These are phyloP conservation scores for Ascoidea tarda DNA, from an alignment of 805 yeast species.

Conservation along the genomic window DNA sequence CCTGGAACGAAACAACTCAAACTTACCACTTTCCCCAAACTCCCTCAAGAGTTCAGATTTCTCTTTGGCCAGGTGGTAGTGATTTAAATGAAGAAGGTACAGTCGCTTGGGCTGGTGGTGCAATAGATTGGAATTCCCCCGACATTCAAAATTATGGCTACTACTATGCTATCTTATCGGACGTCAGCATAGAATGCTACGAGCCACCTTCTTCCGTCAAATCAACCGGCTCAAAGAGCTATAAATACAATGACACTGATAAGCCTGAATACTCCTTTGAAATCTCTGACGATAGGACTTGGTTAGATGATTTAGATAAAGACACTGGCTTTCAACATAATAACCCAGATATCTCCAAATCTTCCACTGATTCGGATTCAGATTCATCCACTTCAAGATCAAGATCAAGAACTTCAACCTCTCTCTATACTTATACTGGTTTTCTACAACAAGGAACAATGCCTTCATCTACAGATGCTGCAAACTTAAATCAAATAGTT, in stretches of 20 bases:
- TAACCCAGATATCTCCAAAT: conserved; percentile 25
- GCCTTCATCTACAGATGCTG: neutral
- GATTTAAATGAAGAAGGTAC: conserved; percentile 44
- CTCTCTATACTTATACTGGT: neutral
- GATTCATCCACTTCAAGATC: neutral
- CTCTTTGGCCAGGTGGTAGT: conserved; percentile 71
- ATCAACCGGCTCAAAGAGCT: conserved; percentile 31
- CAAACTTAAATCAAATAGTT: no score
- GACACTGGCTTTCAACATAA: conserved; percentile 39
- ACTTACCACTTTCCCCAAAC: conserved; percentile 54
- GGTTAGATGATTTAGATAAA: conserved; percentile 36
- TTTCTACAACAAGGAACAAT: neutral
- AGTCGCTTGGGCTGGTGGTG: conserved; percentile 81
- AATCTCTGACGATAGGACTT: conserved; percentile 48
- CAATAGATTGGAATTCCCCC: conserved; percentile 62
- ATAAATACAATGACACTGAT: conserved; percentile 35
- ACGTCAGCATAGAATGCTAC: conserved; percentile 52
- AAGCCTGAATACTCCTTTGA: conserved; percentile 36
- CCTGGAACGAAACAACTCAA: conserved; percentile 49
- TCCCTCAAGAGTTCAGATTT: conserved; percentile 57
- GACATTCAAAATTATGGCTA: conserved; percentile 74
- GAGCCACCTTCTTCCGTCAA: conserved; percentile 49
- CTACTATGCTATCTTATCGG: conserved; percentile 51
- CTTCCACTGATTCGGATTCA: neutral
- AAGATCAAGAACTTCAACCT: neutral